Conservation (phyloP, 495 filamentous ascomycete species). For the Cenococcum geophilum region DNA sequence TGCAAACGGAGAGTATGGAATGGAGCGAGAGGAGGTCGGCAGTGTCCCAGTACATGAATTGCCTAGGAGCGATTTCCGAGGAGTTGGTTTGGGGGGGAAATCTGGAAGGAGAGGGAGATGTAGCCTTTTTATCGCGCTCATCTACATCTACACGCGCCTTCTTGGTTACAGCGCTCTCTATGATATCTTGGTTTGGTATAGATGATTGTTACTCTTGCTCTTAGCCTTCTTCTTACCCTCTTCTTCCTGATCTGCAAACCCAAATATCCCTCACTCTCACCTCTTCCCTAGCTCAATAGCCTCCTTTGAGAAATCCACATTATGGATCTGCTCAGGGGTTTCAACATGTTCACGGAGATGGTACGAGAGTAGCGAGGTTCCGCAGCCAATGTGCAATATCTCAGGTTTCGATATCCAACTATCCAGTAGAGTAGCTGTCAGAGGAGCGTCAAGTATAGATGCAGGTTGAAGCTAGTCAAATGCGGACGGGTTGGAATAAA, state of each 20-base stretch:
- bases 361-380: conserved; percentile 28
- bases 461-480: conserved; percentile 33
- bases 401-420: conserved; percentile 8
- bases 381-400: conserved; percentile 32
- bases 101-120: not conserved
- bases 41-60: conserved; percentile 27
- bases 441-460: conserved; percentile 22
- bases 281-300: conserved; percentile 23
- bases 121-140: not conserved
- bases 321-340: conserved; percentile 23
- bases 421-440: conserved; percentile 15
- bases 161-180: not conserved
- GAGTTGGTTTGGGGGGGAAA: not conserved
- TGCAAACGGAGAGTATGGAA: conserved; percentile 19
- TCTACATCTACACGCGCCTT: not conserved
- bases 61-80: not conserved
- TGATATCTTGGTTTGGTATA: not conserved
- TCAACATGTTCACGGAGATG: conserved; percentile 29
- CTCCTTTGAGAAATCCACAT: conserved; percentile 31
- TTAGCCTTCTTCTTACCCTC: not conserved
- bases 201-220: not conserved
- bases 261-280: conserved; percentile 25
- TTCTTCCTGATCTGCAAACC: not conserved
- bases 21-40: conserved; percentile 25
- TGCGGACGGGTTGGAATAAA: conserved; percentile 21